A percentile compares a stretch with the other conserved stretches of the same genome.
Conservation (phyloP, 495 filamentous ascomycete species). For the Penicillium soppii region DNA sequence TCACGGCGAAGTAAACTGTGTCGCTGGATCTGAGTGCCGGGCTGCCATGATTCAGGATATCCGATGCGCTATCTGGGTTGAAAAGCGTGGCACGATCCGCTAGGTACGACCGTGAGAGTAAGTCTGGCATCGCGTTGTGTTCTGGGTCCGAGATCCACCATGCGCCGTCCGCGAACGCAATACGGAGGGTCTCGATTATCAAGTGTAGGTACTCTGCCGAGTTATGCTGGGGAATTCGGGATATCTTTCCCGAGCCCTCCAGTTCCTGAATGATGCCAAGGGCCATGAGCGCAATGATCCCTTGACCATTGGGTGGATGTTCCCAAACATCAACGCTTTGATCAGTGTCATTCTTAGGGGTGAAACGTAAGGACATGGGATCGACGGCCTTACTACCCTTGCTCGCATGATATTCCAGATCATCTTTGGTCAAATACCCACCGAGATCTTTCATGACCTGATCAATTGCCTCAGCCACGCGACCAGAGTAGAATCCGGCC, state of each 20-base stretch:
- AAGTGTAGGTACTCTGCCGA: slow-evolving; percentile 78
- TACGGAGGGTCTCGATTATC: slow-evolving; percentile 83
- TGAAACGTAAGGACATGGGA: slow-evolving; percentile 77
- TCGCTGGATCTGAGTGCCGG: slow-evolving; percentile 73
- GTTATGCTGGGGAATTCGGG: slow-evolving; percentile 80
- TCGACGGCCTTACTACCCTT: slow-evolving; percentile 74
- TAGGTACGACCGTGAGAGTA: slow-evolving; percentile 73
- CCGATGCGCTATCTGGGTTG: slow-evolving; percentile 53
- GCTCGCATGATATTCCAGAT: slow-evolving; percentile 74
- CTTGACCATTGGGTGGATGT: slow-evolving; percentile 95
- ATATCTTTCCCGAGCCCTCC: slow-evolving; percentile 66
- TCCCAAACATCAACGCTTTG: slow-evolving; percentile 87
- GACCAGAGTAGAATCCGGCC: slow-evolving; percentile 86
- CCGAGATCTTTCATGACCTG: slow-evolving; percentile 75
- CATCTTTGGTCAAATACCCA: slow-evolving; percentile 74
- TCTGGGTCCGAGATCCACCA: slow-evolving; percentile 90
- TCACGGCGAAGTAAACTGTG: slow-evolving; percentile 89
- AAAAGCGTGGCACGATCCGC: slow-evolving; percentile 72
- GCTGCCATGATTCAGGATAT: slow-evolving; percentile 60
- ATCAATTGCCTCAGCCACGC: slow-evolving; percentile 74
- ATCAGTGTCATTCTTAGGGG: slow-evolving; percentile 58
- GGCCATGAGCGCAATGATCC: slow-evolving; percentile 91
- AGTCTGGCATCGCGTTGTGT: too few species aligned
- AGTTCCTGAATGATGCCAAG: slow-evolving; percentile 87
- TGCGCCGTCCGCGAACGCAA: slow-evolving; percentile 85